These are phyloP conservation scores for Daedaleopsis nitida DNA, from an alignment of 768 basidiomycete species.

Conservation along the genomic window DNA sequence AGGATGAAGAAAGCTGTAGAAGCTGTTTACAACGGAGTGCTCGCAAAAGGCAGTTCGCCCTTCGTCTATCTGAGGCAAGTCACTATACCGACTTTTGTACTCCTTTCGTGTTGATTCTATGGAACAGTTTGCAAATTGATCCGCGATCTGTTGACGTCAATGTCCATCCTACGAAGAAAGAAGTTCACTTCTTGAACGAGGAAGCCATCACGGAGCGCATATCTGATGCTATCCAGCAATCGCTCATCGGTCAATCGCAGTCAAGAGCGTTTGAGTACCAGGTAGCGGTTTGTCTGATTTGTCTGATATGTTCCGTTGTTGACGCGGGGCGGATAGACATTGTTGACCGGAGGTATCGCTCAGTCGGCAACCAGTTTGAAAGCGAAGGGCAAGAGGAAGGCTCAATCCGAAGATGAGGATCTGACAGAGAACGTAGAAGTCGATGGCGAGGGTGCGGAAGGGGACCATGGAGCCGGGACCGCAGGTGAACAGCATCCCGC, in stretches of 20 bases:
- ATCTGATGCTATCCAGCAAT: slow-evolving; percentile 68
- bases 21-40: slow-evolving; percentile 75
- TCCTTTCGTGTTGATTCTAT: not conserved
- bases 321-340: slow-evolving; percentile 43
- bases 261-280: slow-evolving; percentile 71
- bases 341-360: slow-evolving; percentile 55
- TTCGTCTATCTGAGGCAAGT: slow-evolving; percentile 93
- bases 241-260: slow-evolving; percentile 61
- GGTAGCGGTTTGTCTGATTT: slow-evolving; percentile 34
- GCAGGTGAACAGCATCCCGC: not conserved
- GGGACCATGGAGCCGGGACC: not conserved
- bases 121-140: slow-evolving; percentile 72
- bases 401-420: slow-evolving; percentile 30
- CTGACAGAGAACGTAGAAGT: slow-evolving; percentile 24
- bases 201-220: slow-evolving; percentile 81
- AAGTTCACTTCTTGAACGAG: slow-evolving; percentile 93
- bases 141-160: slow-evolving; percentile 94
- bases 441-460: not conserved
- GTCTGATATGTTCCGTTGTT: not conserved
- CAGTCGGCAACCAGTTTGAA: slow-evolving; percentile 28
- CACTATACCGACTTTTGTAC: not conserved
- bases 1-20: slow-evolving; percentile 89
- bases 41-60: slow-evolving; percentile 88
- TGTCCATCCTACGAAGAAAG: slow-evolving; percentile 96
- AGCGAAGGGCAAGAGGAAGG: slow-evolving; percentile 42